These are phyloP conservation scores for Rachicladosporium sp. DNA, from an alignment of 2,329 filamentous ascomycete genomes.

Conservation along the genomic window DNA sequence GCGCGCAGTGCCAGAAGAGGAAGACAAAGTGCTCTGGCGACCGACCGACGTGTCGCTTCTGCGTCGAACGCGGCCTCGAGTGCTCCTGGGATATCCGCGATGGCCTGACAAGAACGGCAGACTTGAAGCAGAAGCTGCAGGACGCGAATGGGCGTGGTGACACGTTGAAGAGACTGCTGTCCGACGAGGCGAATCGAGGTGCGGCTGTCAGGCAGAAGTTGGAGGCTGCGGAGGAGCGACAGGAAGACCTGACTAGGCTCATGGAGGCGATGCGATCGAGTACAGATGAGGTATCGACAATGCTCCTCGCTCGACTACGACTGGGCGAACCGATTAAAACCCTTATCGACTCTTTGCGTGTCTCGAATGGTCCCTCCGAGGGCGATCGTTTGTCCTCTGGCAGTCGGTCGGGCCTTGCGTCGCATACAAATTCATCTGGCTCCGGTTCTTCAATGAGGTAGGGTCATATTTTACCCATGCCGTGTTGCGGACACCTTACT, in stretches of 20 bases:
- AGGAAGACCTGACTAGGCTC: constrained; percentile 8
- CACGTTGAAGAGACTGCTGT: no score
- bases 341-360: no score
- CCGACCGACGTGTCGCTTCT: not conserved
- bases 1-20: constrained; percentile 1
- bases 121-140: not conserved
- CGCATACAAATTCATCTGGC: no score
- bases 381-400: no score
- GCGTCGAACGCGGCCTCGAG: not conserved
- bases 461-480: no score
- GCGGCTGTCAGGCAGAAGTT: not conserved
- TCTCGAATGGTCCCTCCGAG: no score
- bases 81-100: constrained; percentile 3
- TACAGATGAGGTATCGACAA: constrained; percentile 11
- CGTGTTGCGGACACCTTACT: no score
- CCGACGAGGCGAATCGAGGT: not conserved
- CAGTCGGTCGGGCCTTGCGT: no score
- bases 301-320: constrained; percentile 12
- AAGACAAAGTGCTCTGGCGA: constrained; percentile 3
- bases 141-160: not conserved
- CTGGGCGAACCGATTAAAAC: no score
- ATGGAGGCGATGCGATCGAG: constrained; percentile 11
- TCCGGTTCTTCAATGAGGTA: no score
- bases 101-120: constrained; percentile 1
- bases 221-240: constrained; percentile 7